A percentile compares a stretch with the other conserved stretches of the same genome.
These are phyloP conservation scores for Trypanosomatidae sp. DNA, from an alignment of 208 protist genomes.

Conservation along the genomic window DNA sequence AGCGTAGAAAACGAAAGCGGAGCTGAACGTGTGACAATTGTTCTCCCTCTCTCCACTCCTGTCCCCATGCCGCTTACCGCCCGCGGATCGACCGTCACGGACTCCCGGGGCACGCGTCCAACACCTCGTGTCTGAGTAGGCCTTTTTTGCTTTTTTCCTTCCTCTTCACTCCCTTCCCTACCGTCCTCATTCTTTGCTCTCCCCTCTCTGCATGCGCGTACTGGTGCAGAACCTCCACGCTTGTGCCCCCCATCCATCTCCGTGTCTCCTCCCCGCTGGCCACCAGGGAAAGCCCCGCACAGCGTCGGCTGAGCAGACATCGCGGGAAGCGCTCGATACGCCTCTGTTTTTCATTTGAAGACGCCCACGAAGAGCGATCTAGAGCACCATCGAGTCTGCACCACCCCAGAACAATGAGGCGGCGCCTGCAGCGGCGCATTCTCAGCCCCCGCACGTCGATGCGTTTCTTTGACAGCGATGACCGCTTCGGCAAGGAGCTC, in stretches of 20 bases:
- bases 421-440: conserved; percentile 11
- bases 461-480: conserved; percentile 61
- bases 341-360: not conserved
- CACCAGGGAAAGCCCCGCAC: not conserved
- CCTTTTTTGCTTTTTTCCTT: not conserved
- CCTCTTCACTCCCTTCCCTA: not conserved
- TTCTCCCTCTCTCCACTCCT: not conserved
- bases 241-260: not conserved
- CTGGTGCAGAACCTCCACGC: not conserved
- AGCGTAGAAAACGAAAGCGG: not conserved
- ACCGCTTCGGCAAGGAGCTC: conserved; percentile 80
- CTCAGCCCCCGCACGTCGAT: conserved; percentile 2
- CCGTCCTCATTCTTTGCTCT: not conserved
- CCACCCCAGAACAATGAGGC: conserved; percentile 1
- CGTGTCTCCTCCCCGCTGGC: not conserved
- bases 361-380: not conserved
- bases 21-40: not conserved
- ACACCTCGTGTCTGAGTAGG: not conserved
- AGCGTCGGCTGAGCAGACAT: not conserved
- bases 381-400: not conserved
- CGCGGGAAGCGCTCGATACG: not conserved
- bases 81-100: not conserved
- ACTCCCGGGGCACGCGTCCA: not conserved
- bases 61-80: not conserved
- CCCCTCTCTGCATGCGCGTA: not conserved